A percentile compares a stretch with the other conserved stretches of the same genome.
These are phyloP conservation scores for Cladosporium halotolerans DNA, from an alignment of 2,329 filamentous ascomycete genomes.

Conservation along the genomic window DNA sequence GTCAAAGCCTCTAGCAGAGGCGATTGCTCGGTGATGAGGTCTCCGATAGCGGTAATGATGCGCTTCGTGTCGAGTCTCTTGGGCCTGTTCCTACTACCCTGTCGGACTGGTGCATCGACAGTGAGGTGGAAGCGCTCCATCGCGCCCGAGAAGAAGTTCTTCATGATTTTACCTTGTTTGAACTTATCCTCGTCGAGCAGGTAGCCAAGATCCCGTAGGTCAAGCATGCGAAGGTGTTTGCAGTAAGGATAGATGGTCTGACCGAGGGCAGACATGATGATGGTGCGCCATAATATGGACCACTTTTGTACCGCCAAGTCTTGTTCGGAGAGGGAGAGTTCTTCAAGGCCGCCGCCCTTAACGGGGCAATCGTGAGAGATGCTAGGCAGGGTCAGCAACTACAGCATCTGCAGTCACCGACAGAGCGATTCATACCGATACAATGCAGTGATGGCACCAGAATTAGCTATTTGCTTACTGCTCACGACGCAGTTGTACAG, in stretches of 20 bases:
- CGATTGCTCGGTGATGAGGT: conserved; percentile 32
- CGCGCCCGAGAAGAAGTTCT: conserved; percentile 49
- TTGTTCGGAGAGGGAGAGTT: conserved; percentile 36
- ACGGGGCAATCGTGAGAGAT: conserved; percentile 40
- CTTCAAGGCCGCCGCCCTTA: conserved; percentile 39
- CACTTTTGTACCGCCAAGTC: conserved; percentile 49
- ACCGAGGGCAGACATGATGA: conserved; percentile 59
- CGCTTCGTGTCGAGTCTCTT: conserved; percentile 32
- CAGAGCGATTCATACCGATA: conserved; percentile 50
- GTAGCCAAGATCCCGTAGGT: conserved; percentile 55
- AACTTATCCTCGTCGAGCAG: conserved; percentile 58
- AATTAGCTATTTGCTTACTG: conserved; percentile 50
- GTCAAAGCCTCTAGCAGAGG: conserved; percentile 49
- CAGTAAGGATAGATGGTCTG: conserved; percentile 63
- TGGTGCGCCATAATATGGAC: conserved; percentile 61
- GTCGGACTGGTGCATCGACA: conserved; percentile 16
- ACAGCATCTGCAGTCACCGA: neutral
- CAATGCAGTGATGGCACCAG: conserved; percentile 53
- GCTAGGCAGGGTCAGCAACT: conserved; percentile 21
- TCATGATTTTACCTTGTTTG: conserved; percentile 48
- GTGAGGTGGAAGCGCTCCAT: conserved; percentile 40
- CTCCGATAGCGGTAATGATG: conserved; percentile 44
- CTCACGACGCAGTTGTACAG: conserved; percentile 55
- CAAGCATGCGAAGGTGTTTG: conserved; percentile 58
- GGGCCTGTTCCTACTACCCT: conserved; percentile 6